Evolutionary conservation across 345 rosid species (phyloP), one percentile per base, ranked within the genome.

Genomic region (Salix purpurea): DNA sequence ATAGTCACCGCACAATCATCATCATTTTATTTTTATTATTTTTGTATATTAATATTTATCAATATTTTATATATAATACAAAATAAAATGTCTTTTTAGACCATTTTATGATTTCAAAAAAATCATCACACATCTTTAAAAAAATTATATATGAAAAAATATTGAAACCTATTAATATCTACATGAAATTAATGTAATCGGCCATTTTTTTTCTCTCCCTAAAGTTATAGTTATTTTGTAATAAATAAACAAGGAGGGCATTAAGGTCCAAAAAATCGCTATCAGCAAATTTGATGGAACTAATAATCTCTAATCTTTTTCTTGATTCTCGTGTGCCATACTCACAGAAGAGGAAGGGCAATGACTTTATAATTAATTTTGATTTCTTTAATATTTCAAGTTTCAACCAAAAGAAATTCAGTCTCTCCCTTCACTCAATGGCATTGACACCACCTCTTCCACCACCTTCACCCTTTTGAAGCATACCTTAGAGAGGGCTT

Each of bases 341-440:
- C 65, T 69, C 74, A 36, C 18, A 67, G 19, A 60, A 23, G 62
- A 67, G 62, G 67, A 71, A 65, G 54, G 16, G 23, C 67, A 64
- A 44, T 40, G 46, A 60, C 26, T 16, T 52, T 73, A 7, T 30
- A 23, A 8, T 16, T 34, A 42, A 11, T 2, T 64, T 11, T 42
- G 21, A 56, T 70, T 2, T 28, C 50, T 19, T 60, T 70, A 15
- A 8, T 16, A 19, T 9, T 0, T 3, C 1, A 23, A 30, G 9
- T 9, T 0, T 3, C 3, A 23, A 30, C 3, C 1, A 30, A 65
- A 2, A 4, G 37, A 7, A 9, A 36, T 54, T 58, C 40, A 44
- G 42, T 54, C 50, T 67, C 50, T 75, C 58, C 75, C 26, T 73
- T 75, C 65, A 56, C 76, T 74, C 64, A 48, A 74, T 77, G 71